Conservation (phyloP, 1,284 basidiomycete genomes). For the Sporisorium scitamineum region DNA sequence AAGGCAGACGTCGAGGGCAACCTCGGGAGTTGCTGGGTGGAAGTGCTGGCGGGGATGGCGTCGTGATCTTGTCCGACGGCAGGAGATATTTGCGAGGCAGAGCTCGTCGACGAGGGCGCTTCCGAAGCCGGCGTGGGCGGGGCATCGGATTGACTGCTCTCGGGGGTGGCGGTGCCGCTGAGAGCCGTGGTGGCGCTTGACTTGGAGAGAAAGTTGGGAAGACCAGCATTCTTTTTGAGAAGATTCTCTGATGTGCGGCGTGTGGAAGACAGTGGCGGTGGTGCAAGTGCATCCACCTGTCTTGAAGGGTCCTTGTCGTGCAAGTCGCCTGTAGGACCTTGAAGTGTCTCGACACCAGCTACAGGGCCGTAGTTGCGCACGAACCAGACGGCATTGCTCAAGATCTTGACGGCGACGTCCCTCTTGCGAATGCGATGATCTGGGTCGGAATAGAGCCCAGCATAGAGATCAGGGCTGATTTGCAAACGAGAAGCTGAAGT, state of each 20-base stretch:
- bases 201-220: slow-evolving; percentile 41
- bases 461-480: slow-evolving; percentile 15
- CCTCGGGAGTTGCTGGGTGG: slow-evolving; percentile 4
- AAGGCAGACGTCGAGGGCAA: not conserved
- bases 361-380: slow-evolving; percentile 53
- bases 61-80: slow-evolving; percentile 1
- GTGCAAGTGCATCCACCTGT: slow-evolving; percentile 7
- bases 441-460: slow-evolving; percentile 22
- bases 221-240: slow-evolving; percentile 40
- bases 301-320: slow-evolving; percentile 1
- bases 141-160: slow-evolving; percentile 28
- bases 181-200: slow-evolving; percentile 48
- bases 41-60: slow-evolving; percentile 4
- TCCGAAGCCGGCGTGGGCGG: slow-evolving; percentile 12
- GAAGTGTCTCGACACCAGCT: slow-evolving; percentile 32
- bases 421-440: slow-evolving; percentile 56
- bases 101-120: not conserved
- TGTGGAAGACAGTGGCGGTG: slow-evolving; percentile 17
- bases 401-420: slow-evolving; percentile 59
- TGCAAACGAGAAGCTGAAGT: slow-evolving; percentile 10
- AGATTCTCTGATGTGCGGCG: slow-evolving; percentile 42
- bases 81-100: slow-evolving; percentile 1
- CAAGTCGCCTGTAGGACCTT: not conserved
- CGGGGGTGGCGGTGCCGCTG: slow-evolving; percentile 48
- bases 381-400: slow-evolving; percentile 62